Percentiles rank a stretch among this genome's conserved stretches.
Conservation (phyloP, 2,329 filamentous ascomycete species). For the Ramularia endophylla region DNA sequence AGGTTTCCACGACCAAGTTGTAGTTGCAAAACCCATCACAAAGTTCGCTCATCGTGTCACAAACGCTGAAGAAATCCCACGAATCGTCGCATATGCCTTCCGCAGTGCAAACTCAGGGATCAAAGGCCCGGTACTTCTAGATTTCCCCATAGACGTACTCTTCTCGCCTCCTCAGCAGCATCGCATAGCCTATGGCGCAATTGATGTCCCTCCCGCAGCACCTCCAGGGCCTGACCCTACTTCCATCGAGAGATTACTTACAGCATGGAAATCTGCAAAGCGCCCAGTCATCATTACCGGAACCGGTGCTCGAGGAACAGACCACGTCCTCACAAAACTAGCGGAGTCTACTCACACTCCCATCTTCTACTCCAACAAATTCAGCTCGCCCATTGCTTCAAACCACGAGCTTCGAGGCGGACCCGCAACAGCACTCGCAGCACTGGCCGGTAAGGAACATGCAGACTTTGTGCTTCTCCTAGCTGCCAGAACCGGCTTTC, state of each 20-base stretch:
- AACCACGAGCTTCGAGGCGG: conserved; percentile 33
- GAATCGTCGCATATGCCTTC: conserved; percentile 40
- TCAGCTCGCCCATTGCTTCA: conserved; percentile 24
- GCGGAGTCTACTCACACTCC: conserved; percentile 34
- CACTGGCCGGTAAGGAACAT: conserved; percentile 28
- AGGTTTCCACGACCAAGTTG: conserved; percentile 43
- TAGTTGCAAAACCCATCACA: conserved; percentile 39
- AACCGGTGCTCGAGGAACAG: conserved; percentile 32
- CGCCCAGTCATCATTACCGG: conserved; percentile 40
- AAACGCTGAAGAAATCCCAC: conserved; percentile 40
- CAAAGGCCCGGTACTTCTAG: conserved; percentile 36
- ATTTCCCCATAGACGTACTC: conserved; percentile 37
- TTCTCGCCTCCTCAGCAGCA: conserved; percentile 37
- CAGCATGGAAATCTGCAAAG: conserved; percentile 31
- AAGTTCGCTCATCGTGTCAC: conserved; percentile 44
- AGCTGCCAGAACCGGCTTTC: conserved; percentile 20
- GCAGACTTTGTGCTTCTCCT: conserved; percentile 41
- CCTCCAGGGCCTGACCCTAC: conserved; percentile 33
- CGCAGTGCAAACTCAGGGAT: conserved; percentile 35
- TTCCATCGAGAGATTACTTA: conserved; percentile 31
- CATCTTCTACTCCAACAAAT: conserved; percentile 38
- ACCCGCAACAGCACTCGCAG: conserved; percentile 31
- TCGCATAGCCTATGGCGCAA: conserved; percentile 38
- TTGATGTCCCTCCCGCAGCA: conserved; percentile 31
- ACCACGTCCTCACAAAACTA: conserved; percentile 28